Evolutionary conservation across 2,329 filamentous ascomycete species (phyloP).

Genomic region (Aaosphaeria arxii): DNA sequence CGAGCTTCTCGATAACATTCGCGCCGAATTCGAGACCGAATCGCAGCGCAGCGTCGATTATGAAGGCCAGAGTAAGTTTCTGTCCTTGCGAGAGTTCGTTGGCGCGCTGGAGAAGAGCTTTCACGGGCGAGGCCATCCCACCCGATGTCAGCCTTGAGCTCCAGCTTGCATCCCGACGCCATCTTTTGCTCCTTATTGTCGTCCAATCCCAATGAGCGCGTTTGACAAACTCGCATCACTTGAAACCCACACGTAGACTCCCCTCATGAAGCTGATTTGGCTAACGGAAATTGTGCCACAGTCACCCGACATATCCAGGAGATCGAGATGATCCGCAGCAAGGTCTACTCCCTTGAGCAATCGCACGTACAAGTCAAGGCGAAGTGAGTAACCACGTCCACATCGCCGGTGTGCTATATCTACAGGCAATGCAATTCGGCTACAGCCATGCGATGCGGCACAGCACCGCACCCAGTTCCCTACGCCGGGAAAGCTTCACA

Average conservation of each 20-base stretch:
- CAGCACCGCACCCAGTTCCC: constrained; percentile 3
- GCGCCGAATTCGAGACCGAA: constrained; percentile 86
- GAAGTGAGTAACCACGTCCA: constrained; percentile 62
- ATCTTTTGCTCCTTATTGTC: no score
- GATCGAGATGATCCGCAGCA: constrained; percentile 89
- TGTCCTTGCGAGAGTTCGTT: background rate
- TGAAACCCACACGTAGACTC: no score
- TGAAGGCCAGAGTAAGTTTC: constrained; percentile 84
- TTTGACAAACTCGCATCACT: no score
- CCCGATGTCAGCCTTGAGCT: no score
- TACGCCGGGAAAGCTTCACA: background rate
- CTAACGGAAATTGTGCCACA: constrained; percentile 37
- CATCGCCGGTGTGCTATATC: no score
- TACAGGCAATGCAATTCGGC: no score
- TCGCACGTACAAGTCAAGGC: constrained; percentile 83
- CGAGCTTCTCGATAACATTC: constrained; percentile 87
- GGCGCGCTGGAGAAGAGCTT: no score
- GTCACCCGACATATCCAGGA: constrained; percentile 90
- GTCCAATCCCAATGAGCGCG: no score
- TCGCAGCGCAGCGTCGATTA: constrained; percentile 78
- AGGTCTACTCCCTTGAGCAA: constrained; percentile 91
- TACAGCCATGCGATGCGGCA: background rate
- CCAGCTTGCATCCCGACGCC: no score
- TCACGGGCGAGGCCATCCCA: no score
- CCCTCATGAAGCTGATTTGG: no score